Conservation (phyloP, 2,329 filamentous ascomycete genomes). For the Cercospora janseana region DNA sequence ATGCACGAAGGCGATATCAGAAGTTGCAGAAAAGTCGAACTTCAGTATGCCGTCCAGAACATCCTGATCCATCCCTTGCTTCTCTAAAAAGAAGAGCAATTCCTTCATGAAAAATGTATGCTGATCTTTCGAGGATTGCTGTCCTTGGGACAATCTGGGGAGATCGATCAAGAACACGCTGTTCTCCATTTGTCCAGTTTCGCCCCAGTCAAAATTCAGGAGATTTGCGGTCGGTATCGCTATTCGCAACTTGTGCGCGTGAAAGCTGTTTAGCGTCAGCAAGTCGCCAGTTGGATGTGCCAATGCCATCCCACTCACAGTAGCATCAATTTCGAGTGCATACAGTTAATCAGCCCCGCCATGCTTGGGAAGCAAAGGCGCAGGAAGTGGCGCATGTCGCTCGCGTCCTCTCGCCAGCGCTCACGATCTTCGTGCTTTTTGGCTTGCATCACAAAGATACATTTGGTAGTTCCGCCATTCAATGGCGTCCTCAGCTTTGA, state of each 20-base stretch:
- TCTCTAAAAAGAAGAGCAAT: constrained; percentile 66
- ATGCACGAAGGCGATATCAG: constrained; percentile 75
- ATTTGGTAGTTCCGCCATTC: constrained; percentile 53
- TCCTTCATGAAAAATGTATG: constrained; percentile 65
- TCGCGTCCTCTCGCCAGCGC: constrained; percentile 33
- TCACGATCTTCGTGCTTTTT: constrained; percentile 45
- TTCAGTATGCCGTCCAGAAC: constrained; percentile 67
- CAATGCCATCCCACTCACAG: constrained; percentile 42
- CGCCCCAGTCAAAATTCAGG: constrained; percentile 84
- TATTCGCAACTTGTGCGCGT: constrained; percentile 68
- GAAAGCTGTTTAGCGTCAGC: constrained; percentile 50
- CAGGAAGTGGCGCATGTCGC: constrained; percentile 45
- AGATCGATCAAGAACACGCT: constrained; percentile 91
- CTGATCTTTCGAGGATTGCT: constrained; percentile 32
- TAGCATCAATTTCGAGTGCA: constrained; percentile 94
- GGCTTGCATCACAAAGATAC: constrained; percentile 60
- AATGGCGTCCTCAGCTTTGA: constrained; percentile 57
- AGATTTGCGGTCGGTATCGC: constrained; percentile 87
- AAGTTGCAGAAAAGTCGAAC: constrained; percentile 79
- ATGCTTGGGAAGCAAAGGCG: constrained; percentile 78
- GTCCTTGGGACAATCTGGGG: constrained; percentile 53
- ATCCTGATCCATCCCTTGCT: constrained; percentile 62
- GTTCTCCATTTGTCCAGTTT: constrained; percentile 81
- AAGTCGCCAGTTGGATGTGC: background rate
- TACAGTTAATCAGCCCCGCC: constrained; percentile 66